Evolutionary conservation across 2,329 filamentous ascomycete genomes (phyloP).

Genomic region (Xylariaceae sp.): DNA sequence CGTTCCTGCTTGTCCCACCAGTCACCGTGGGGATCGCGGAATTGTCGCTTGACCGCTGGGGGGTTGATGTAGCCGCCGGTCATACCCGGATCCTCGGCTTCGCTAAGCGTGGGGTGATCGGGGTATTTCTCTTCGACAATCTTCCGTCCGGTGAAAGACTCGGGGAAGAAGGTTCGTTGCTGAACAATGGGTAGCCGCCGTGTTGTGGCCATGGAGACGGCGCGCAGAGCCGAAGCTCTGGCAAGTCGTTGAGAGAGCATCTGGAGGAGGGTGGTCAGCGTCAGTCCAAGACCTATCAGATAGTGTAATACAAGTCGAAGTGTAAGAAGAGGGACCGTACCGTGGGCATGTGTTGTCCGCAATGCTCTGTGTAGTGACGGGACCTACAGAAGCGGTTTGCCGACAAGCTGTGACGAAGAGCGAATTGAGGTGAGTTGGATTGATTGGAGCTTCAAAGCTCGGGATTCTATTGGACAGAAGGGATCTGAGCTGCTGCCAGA

Average conservation of each 20-base stretch:
- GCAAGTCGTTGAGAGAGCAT: conserved; percentile 58
- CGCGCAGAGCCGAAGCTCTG: conserved; percentile 44
- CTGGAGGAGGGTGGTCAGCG: conserved; percentile 30
- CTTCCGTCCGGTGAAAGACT: conserved; percentile 41
- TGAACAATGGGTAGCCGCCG: conserved; percentile 50
- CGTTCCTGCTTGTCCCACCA: conserved; percentile 99
- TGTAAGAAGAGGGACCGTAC: conserved; percentile 26
- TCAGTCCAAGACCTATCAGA: too few relatives aligned
- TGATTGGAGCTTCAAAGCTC: conserved; percentile 5
- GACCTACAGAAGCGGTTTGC: conserved; percentile 4
- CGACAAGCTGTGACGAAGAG: background rate
- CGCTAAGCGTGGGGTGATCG: conserved; percentile 42
- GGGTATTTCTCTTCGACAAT: conserved; percentile 49
- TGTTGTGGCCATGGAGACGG: conserved; percentile 37
- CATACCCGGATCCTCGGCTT: conserved; percentile 64
- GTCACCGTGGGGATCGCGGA: conserved; percentile 84
- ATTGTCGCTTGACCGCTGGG: conserved; percentile 74
- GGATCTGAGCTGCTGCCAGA: conserved; percentile 5
- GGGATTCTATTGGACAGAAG: conserved; percentile 8
- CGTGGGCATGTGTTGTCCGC: conserved; percentile 32
- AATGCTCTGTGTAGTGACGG: conserved; percentile 21
- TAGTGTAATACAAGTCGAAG: background rate
- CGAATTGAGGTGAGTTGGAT: conserved; percentile 8
- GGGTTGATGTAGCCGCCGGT: conserved; percentile 84
- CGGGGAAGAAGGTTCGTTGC: conserved; percentile 52